Evolutionary conservation across 2,329 filamentous ascomycete species (phyloP).

Genomic region (Fusarium chlamydosporum): DNA sequence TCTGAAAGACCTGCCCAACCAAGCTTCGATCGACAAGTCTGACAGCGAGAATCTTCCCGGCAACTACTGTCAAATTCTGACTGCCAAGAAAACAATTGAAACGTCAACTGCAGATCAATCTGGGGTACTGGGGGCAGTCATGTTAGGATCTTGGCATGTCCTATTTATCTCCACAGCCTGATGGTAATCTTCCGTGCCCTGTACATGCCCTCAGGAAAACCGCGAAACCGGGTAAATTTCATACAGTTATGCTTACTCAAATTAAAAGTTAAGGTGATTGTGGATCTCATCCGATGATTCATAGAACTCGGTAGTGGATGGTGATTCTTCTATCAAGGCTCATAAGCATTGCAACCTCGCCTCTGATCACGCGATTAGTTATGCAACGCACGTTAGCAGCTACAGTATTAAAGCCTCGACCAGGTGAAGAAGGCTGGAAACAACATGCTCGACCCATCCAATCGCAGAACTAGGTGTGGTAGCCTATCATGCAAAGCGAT

Average conservation of each 20-base stretch:
- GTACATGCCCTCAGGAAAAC: constrained; percentile 21
- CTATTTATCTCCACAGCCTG: not conserved
- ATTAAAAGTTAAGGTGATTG: not conserved
- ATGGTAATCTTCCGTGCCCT: constrained; percentile 12
- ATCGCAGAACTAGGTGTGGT: not conserved
- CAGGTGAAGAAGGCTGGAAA: not conserved
- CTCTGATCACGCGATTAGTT: constrained; percentile 17
- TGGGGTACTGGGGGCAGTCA: not conserved
- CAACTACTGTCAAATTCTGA: not conserved
- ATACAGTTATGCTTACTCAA: not conserved
- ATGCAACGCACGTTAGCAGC: not conserved
- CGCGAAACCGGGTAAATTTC: not conserved
- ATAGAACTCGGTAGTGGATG: not conserved
- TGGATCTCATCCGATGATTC: not conserved
- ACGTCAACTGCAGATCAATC: not conserved
- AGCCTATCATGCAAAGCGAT: constrained; percentile 7
- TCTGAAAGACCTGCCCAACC: not conserved
- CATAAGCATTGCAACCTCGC: not conserved
- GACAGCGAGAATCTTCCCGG: not conserved
- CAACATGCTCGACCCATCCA: not conserved
- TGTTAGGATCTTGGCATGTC: not conserved
- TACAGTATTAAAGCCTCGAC: not conserved
- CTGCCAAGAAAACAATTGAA: not conserved
- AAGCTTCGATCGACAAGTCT: not conserved
- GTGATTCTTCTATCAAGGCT: not conserved